phyloP scores from a whole-genome alignment of 2,329 filamentous ascomycete species.

The Berkeleyomyces rouxiae region DNA sequence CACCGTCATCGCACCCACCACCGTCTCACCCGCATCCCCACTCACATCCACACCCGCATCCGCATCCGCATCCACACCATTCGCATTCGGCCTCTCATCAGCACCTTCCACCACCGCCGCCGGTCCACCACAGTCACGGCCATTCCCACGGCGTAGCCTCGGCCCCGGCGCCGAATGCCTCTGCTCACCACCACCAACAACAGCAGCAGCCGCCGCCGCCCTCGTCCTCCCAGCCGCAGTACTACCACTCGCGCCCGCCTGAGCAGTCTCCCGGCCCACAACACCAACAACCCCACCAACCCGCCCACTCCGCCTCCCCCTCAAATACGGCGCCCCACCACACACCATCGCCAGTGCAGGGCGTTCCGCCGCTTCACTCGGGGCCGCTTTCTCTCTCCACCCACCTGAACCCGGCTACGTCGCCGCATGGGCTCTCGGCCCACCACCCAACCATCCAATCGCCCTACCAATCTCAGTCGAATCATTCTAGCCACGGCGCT shows the following conservation, averaged over 20 bases:
- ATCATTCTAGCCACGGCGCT: constrained; percentile 19
- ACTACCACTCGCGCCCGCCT: neutral
- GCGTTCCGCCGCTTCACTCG: neutral
- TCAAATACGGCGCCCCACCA: neutral
- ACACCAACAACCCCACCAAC: neutral
- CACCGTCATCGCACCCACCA: constrained; percentile 16
- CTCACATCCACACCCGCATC: constrained; percentile 13
- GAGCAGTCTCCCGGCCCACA: neutral
- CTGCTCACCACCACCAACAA: neutral
- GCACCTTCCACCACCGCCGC: constrained; percentile 20
- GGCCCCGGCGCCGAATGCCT: neutral
- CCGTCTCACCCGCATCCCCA: constrained; percentile 18
- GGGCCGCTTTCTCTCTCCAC: constrained; percentile 1
- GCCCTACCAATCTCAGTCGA: constrained; percentile 16
- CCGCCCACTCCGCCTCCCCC: neutral
- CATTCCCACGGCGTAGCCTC: neutral
- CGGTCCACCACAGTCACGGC: constrained; percentile 10
- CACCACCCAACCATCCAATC: neutral
- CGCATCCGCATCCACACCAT: constrained; percentile 15
- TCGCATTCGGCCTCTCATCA: constrained; percentile 15
- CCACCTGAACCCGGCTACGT: constrained; percentile 3
- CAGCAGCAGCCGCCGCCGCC: neutral
- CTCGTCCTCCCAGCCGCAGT: constrained; percentile 15
- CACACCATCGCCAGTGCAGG: neutral
- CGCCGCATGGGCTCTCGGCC: neutral